Evolutionary conservation across 2,329 filamentous ascomycete genomes (phyloP).

Genomic region (Penicillium corylophilum): DNA sequence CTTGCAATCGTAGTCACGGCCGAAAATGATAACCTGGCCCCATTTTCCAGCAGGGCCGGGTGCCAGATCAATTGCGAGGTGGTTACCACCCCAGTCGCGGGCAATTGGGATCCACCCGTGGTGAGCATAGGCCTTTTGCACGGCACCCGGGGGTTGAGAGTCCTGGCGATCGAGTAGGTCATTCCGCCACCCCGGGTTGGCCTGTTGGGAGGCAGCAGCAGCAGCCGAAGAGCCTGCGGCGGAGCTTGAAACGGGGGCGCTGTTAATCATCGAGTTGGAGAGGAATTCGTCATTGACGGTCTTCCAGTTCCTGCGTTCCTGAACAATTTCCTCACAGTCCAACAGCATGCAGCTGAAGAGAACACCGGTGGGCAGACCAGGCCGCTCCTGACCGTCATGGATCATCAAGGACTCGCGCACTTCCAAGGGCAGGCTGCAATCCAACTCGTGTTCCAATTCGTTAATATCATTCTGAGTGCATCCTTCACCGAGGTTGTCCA

Average conservation of each 20-base stretch:
- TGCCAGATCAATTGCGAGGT: constrained; percentile 87
- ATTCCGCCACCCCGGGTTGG: constrained; percentile 71
- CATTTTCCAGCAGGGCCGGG: constrained; percentile 87
- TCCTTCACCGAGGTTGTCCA: constrained; percentile 87
- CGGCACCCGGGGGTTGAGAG: constrained; percentile 78
- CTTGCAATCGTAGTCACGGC: constrained; percentile 97
- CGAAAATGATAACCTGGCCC: constrained; percentile 96
- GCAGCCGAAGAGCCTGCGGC: constrained; percentile 64
- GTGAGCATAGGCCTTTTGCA: constrained; percentile 92
- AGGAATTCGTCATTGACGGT: constrained; percentile 89
- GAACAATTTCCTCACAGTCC: constrained; percentile 96
- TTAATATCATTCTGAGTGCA: constrained; percentile 94
- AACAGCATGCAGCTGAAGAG: constrained; percentile 93
- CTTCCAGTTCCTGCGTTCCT: constrained; percentile 97
- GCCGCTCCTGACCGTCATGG: constrained; percentile 96
- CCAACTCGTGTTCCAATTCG: constrained; percentile 91
- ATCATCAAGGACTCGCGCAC: constrained; percentile 85
- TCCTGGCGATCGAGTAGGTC: constrained; percentile 82
- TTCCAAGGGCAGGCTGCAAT: constrained; percentile 90
- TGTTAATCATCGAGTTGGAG: constrained; percentile 52
- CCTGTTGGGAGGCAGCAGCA: constrained; percentile 51
- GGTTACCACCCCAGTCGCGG: constrained; percentile 98
- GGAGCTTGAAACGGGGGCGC: constrained; percentile 69
- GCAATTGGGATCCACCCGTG: constrained; percentile 93
- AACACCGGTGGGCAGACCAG: constrained; percentile 84